These are phyloP conservation scores for Ceratobasidium sp. DNA, from an alignment of 1,284 basidiomycete species.

Conservation along the genomic window DNA sequence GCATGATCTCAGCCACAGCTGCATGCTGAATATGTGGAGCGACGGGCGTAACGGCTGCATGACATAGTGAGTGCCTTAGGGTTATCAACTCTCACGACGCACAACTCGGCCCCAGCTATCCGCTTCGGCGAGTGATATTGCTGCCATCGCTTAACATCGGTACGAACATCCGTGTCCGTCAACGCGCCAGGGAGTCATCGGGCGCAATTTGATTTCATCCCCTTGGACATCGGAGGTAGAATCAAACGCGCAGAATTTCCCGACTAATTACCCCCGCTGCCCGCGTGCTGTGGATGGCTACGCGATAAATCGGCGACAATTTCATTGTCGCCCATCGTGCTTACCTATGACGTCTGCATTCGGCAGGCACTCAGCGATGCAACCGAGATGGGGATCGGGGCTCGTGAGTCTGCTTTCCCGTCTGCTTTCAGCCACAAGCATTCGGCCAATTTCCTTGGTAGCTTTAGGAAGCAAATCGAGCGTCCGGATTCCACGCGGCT, in stretches of 20 bases:
- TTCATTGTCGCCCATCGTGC: neutral
- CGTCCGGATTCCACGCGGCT: constrained; percentile 20
- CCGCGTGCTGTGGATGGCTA: neutral
- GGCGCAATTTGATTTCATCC: constrained; percentile 26
- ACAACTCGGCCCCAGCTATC: neutral
- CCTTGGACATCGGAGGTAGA: constrained; percentile 37
- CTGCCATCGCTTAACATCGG: constrained; percentile 17
- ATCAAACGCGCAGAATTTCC: constrained; percentile 24
- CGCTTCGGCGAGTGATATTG: neutral
- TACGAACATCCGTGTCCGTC: neutral
- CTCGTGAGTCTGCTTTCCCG: neutral
- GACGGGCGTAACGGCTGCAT: too few relatives aligned
- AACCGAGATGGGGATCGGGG: constrained; percentile 7
- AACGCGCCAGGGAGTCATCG: constrained; percentile 8
- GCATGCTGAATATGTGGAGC: too few relatives aligned
- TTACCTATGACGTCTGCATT: neutral
- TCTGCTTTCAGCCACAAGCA: constrained; percentile 17
- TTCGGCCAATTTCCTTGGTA: constrained; percentile 18
- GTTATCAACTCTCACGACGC: constrained; percentile 16
- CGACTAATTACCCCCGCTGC: neutral
- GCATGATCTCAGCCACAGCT: too few relatives aligned
- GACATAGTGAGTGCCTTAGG: constrained; percentile 15
- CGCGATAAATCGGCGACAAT: neutral
- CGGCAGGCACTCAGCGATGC: neutral
- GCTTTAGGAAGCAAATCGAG: constrained; percentile 30